phyloP scores from a whole-genome alignment of 352 stramenopile genomes.

The Globisporangium spiculum region DNA sequence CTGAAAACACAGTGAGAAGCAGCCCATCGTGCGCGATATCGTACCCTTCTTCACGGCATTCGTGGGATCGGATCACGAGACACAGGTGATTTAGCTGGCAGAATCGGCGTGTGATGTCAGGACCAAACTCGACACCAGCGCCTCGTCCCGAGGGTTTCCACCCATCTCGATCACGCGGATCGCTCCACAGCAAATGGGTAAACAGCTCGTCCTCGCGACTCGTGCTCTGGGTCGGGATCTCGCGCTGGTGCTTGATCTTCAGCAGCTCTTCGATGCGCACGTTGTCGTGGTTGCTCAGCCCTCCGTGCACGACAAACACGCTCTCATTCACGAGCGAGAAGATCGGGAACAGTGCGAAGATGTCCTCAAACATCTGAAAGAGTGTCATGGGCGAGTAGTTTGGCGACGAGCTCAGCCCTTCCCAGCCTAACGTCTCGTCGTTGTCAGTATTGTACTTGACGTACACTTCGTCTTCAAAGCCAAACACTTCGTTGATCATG shows the following conservation, averaged over 20 bases:
- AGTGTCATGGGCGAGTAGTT: constrained; percentile 78
- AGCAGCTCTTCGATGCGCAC: constrained; percentile 87
- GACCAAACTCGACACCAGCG: constrained; percentile 91
- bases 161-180: constrained; percentile 70
- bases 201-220: constrained; percentile 87
- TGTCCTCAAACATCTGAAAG: constrained; percentile 82
- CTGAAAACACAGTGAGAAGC: constrained; percentile 90
- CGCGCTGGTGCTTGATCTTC: constrained; percentile 79
- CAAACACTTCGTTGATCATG: constrained; percentile 92
- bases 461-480: constrained; percentile 84
- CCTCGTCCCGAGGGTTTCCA: constrained; percentile 73
- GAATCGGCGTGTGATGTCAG: constrained; percentile 91
- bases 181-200: constrained; percentile 90
- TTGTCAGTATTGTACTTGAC: constrained; percentile 75
- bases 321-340: constrained; percentile 88
- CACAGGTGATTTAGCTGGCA: constrained; percentile 81
- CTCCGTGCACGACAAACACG: constrained; percentile 93
- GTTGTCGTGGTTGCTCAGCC: constrained; percentile 83
- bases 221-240: constrained; percentile 83
- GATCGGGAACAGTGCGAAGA: constrained; percentile 89
- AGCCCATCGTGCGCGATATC: constrained; percentile 84
- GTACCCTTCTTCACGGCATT: constrained; percentile 91
- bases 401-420: constrained; percentile 51
- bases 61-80: constrained; percentile 92
- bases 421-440: constrained; percentile 66